Evolutionary conservation across 768 basidiomycete species (phyloP), one percentile per base, ranked within the genome.

Genomic region (Termitomyces sp.): DNA sequence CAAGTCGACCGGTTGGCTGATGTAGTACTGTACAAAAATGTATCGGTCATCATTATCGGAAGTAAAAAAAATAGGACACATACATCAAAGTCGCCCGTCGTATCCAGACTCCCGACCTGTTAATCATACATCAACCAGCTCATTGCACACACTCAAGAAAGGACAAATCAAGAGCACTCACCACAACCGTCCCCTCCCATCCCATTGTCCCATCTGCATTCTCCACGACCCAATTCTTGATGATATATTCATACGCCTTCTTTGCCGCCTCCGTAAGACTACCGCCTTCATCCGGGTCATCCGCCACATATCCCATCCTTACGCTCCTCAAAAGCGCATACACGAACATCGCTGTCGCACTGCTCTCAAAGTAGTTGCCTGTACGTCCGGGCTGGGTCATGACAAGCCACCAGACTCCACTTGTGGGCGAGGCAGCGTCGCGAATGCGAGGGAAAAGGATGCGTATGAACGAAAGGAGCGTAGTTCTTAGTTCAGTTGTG

Each of bases 381-480:
- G 69, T 66, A n/a, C 80, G 66, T 29, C 79, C 79, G n/a, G 81
- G 79, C 64, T 82, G 77, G 10, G 77, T 79, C 32, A 81, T 71
- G n/a, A 83, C 80, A 32, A 81, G 73, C 81, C 81, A 82, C 79
- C 81, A 83, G 15, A 72, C 80, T 20, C 79, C 80, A 12, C 70
- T 71, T 2, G 56, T 58, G 4, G 72, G 69, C 58, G 81, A 78
- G 0, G 79, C 79, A 0, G 79, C 78, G 56, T 72, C 73, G 8
- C 67, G 66, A 8, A 82, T 64, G 17, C 66, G 68, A 3, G 78
- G 78, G 1, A 71, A 71, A 11, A 83, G 69, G 0, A 66, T 70
- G 45, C 67, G 68, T 12, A 79, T 68, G 42, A 76, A 73, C 7
- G 59, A 40, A n/a, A 78, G 72, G 25, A 81, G 70, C 6, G 65